Base-by-base conservation (phyloP, 352 stramenopile species). In the Halophytophthora batemanensis region DNA sequence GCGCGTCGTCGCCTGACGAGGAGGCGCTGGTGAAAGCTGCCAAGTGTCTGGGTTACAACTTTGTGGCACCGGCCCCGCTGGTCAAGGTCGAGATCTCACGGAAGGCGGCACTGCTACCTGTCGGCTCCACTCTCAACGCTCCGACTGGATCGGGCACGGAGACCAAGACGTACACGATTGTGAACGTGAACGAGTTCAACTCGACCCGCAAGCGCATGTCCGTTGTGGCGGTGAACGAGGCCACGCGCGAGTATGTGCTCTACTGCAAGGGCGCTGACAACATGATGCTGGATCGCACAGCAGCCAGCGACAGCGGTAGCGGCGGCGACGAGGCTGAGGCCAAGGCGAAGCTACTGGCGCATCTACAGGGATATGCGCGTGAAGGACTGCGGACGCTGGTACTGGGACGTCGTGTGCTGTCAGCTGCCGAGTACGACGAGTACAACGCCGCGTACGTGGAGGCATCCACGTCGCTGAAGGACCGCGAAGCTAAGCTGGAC, bases 161-260 rank as follows among this genome's bases (percentile, higher is more conserved):
- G 35, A 19, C 41, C 3, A 58, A 71, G 34, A 49, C 22, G 25
- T 87, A 76, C 49, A 80, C 65, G 23, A 75, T 91, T n/a, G 52
- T 93, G 19, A 86, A 90, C 56, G 72, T 93, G 21, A 86, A 86
- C 50, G 82, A 93, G 66, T 93, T 93, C 64, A 90, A 86, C 50
- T 97, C 87, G 37, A 80, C 96, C 21, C 74, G 97, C n/a, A 99
- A 99, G 65, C 77, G 97, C 44, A 99, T 99, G 96, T 98, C 92
- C 12, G 87, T 99, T 17, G 68, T 99, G 19, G 77, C 96, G 12
- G 61, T 92, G 23, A 77, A 77, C 31, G 64, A 71, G 1, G 56
- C 74, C 4, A 69, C 63, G 8, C 31, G 46, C 11, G 51, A 82
- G 45, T 77, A 82, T 21, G 41, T 86, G 34, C 54, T 90, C 23